Conservation (phyloP, 108 stramenopile genomes). For the Chaetoceros tenuissimus region DNA sequence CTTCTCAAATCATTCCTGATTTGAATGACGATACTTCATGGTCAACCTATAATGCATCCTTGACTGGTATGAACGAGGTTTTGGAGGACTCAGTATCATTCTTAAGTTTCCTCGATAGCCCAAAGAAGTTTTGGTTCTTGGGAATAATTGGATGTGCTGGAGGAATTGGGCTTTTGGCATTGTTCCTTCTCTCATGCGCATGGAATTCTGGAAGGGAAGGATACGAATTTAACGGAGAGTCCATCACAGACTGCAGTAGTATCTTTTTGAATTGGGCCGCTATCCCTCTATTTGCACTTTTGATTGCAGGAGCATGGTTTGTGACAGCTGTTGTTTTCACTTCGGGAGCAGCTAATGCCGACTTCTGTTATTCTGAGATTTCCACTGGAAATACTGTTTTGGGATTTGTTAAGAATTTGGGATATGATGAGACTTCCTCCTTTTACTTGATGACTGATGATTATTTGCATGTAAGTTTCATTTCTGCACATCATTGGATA, state of each 20-base stretch:
- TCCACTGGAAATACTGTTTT: neutral
- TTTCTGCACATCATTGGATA: neutral
- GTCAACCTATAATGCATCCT: neutral
- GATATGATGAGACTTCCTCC: neutral
- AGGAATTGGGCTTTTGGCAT: neutral
- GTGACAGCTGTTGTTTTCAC: neutral
- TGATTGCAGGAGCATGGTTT: neutral
- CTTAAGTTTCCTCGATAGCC: neutral
- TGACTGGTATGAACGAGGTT: neutral
- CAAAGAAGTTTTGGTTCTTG: neutral
- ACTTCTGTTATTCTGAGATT: neutral
- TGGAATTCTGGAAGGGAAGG: constrained; percentile 11
- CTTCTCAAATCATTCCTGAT: neutral
- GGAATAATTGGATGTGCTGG: neutral
- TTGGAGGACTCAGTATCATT: neutral
- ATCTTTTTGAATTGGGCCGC: neutral
- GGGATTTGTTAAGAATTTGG: neutral
- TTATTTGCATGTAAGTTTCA: neutral
- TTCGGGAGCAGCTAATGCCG: neutral
- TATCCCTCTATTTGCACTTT: neutral
- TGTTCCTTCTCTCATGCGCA: neutral
- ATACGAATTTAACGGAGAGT: constrained; percentile 17
- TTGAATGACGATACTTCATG: neutral
- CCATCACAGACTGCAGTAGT: constrained; percentile 3
- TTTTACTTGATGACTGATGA: neutral